Evolutionary conservation across 1,139 yeast genomes (phyloP).

Genomic region (Martiniozyma asiatica): DNA sequence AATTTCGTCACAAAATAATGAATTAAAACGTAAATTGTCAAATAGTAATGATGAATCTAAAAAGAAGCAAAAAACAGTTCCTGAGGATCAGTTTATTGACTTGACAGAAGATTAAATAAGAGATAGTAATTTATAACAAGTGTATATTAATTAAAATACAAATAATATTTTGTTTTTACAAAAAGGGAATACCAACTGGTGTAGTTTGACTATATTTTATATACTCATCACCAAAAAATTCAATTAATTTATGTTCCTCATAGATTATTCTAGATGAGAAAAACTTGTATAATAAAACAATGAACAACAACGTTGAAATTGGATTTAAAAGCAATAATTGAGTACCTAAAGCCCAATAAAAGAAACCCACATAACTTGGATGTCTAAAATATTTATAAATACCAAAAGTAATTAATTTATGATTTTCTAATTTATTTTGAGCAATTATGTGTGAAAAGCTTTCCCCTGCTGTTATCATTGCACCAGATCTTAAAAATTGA

Average conservation of each 20-base stretch:
- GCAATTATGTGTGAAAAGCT: slow-evolving; percentile 83
- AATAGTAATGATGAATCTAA: slow-evolving; percentile 1
- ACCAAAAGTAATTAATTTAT: slow-evolving; percentile 60
- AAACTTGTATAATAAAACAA: slow-evolving; percentile 46
- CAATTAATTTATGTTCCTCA: slow-evolving; percentile 55
- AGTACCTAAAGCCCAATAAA: slow-evolving; percentile 87
- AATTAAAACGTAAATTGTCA: too few relatives aligned
- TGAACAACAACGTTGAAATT: slow-evolving; percentile 35
- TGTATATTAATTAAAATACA: too few relatives aligned
- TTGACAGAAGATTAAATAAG: slow-evolving; percentile 1
- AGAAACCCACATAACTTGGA: slow-evolving; percentile 87
- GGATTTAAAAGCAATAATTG: slow-evolving; percentile 63
- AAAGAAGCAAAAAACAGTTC: background rate
- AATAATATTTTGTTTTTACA: too few relatives aligned
- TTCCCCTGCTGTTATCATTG: slow-evolving; percentile 80
- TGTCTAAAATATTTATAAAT: slow-evolving; percentile 60
- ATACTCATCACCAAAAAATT: slow-evolving; percentile 65
- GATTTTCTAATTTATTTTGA: slow-evolving; percentile 37
- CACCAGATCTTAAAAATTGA: slow-evolving; percentile 53
- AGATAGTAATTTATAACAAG: too few relatives aligned
- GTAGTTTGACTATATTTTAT: slow-evolving; percentile 36
- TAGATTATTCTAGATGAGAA: slow-evolving; percentile 51
- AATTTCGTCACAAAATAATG: too few relatives aligned
- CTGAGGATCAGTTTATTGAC: too few relatives aligned
- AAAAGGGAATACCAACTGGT: slow-evolving; percentile 53